These are phyloP conservation scores for Psilocybe sp. DNA, from an alignment of 768 basidiomycete genomes.

Conservation along the genomic window DNA sequence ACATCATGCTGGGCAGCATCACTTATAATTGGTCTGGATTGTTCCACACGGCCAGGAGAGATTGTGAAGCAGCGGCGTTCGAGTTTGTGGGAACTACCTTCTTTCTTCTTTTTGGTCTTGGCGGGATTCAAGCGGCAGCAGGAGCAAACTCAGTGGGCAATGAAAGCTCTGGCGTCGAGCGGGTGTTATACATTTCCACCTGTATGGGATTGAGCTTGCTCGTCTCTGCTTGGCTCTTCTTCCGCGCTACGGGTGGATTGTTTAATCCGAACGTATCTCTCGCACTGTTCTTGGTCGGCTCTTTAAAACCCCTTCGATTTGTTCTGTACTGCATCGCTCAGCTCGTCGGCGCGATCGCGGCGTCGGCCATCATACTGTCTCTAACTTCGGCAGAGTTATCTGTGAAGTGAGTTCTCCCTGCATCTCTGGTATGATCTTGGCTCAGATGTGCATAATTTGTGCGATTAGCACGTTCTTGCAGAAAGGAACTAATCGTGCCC, in stretches of 20 bases:
- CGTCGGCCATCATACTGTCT: conserved; percentile 50
- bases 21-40: not conserved
- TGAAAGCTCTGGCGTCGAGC: conserved; percentile 33
- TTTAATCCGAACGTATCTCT: conserved; percentile 67
- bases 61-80: conserved; percentile 47
- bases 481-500: conserved; percentile 44
- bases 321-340: conserved; percentile 62
- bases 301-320: conserved; percentile 52
- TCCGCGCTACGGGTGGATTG: conserved; percentile 56
- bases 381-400: conserved; percentile 53
- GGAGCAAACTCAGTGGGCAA: conserved; percentile 25
- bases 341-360: conserved; percentile 56
- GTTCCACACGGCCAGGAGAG: conserved; percentile 29
- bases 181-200: conserved; percentile 53
- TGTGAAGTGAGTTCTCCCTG: conserved; percentile 44
- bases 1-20: too few species aligned
- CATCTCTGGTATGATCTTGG: not conserved
- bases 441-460: conserved; percentile 9
- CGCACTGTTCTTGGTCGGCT: conserved; percentile 55
- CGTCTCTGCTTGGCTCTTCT: conserved; percentile 67
- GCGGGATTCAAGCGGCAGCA: conserved; percentile 58
- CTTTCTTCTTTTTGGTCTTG: conserved; percentile 65
- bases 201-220: conserved; percentile 63
- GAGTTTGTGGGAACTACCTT: conserved; percentile 60
- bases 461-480: conserved; percentile 46